Percentiles rank a stretch among this genome's conserved stretches.
phyloP scores from a whole-genome alignment of 306 rosid genomes.

The Sechiopsis laciniata region DNA sequence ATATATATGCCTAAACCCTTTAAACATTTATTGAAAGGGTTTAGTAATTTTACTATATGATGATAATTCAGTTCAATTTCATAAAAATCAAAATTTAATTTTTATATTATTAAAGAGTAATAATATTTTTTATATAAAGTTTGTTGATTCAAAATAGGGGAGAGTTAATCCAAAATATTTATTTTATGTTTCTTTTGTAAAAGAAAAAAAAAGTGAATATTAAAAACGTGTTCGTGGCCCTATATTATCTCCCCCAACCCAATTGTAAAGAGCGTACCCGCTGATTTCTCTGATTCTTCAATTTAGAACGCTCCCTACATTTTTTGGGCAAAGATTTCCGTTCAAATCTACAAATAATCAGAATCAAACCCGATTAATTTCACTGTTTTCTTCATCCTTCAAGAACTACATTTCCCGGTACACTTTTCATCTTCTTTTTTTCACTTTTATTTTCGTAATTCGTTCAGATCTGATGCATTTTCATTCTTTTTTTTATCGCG shows the following conservation, averaged over 20 bases:
- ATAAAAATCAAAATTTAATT: too few species aligned
- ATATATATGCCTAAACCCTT: too few species aligned
- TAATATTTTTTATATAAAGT: too few species aligned
- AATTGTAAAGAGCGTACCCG: neutral
- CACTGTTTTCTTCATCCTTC: conserved; percentile 10
- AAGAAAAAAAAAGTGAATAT: neutral
- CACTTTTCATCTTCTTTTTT: neutral
- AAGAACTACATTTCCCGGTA: conserved; percentile 8
- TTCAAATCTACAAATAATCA: neutral
- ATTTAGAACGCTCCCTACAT: neutral
- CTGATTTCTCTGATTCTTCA: neutral
- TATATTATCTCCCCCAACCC: neutral
- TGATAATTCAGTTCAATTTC: too few species aligned
- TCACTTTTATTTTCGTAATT: neutral
- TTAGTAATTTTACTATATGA: too few species aligned
- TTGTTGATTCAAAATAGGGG: too few species aligned
- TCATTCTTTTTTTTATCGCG: neutral
- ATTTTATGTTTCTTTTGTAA: neutral
- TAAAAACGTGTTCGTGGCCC: conserved; percentile 5
- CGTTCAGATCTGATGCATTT: conserved; percentile 9
- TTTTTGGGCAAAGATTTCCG: conserved; percentile 7
- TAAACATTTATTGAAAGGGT: too few species aligned
- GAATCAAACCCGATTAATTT: neutral
- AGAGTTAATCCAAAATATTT: neutral
- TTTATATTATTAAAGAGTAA: too few species aligned